A percentile compares a stretch with the other conserved stretches of the same genome.
These are phyloP conservation scores for Aspergillus arachidicola DNA, from an alignment of 2,329 filamentous ascomycete species.

Conservation along the genomic window DNA sequence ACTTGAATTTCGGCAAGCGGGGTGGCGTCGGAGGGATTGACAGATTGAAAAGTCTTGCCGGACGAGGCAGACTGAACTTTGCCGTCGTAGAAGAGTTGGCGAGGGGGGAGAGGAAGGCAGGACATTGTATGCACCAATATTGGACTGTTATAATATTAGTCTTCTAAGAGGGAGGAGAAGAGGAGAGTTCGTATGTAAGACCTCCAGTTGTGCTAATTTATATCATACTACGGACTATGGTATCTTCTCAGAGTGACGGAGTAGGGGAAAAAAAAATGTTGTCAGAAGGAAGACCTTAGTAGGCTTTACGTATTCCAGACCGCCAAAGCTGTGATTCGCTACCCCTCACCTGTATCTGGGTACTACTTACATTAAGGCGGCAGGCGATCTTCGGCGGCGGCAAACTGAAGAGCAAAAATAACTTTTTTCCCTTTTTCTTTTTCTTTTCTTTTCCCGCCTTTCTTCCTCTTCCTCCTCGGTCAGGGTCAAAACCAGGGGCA, in stretches of 20 bases:
- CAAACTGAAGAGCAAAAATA: neutral
- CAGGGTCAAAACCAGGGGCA: neutral
- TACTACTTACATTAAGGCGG: neutral
- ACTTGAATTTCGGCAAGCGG: slow-evolving; percentile 72
- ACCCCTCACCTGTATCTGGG: slow-evolving; percentile 3
- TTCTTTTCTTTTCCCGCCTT: too few species aligned
- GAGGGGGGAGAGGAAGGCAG: slow-evolving; percentile 47
- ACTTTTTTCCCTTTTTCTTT: neutral
- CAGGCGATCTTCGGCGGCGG: slow-evolving; percentile 6
- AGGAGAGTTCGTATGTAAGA: neutral
- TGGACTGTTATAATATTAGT: neutral
- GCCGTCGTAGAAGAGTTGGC: slow-evolving; percentile 77
- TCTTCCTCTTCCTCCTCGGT: neutral
- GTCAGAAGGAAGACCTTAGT: neutral
- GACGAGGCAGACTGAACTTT: slow-evolving; percentile 63
- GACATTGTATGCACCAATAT: slow-evolving; percentile 25
- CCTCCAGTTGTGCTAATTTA: neutral
- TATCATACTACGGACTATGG: neutral
- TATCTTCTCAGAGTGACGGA: slow-evolving; percentile 9
- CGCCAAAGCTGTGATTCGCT: slow-evolving; percentile 12
- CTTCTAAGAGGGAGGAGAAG: neutral
- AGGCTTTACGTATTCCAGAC: slow-evolving; percentile 6
- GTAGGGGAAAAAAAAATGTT: slow-evolving; percentile 1
- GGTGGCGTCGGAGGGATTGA: slow-evolving; percentile 72
- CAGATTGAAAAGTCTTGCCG: slow-evolving; percentile 66